phyloP scores from a whole-genome alignment of 2,329 filamentous ascomycete species.

The Penicillium sp. region DNA sequence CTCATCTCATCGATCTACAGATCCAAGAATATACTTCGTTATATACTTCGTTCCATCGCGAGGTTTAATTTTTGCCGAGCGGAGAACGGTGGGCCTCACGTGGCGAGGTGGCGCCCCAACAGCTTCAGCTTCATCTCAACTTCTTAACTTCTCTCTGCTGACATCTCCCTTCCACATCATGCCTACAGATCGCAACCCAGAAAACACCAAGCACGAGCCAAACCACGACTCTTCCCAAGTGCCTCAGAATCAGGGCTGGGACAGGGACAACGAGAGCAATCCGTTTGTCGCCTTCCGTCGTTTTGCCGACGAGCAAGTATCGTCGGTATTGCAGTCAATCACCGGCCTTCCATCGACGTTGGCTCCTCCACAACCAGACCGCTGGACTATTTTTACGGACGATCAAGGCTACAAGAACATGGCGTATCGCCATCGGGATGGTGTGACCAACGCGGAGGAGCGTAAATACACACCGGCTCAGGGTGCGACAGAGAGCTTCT shows the following conservation, averaged over 20 bases:
- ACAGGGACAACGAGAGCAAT: slow-evolving; percentile 46
- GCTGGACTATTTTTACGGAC: slow-evolving; percentile 38
- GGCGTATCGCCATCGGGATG: slow-evolving; percentile 18
- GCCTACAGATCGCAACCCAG: slow-evolving; percentile 24
- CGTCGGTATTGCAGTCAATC: slow-evolving; percentile 53
- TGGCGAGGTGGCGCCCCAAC: slow-evolving; percentile 33
- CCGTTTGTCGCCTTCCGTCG: slow-evolving; percentile 61
- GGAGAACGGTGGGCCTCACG: slow-evolving; percentile 34
- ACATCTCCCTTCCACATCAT: slow-evolving; percentile 24
- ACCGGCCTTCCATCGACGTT: slow-evolving; percentile 46
- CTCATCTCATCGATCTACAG: too few species aligned
- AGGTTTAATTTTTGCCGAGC: too few species aligned
- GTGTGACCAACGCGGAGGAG: slow-evolving; percentile 9
- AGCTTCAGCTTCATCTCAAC: slow-evolving; percentile 24
- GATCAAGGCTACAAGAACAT: slow-evolving; percentile 29
- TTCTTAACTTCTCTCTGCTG: slow-evolving; percentile 9
- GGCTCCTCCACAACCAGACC: slow-evolving; percentile 30
- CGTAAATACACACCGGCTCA: slow-evolving; percentile 9
- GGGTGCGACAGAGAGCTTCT: not conserved
- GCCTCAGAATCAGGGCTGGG: slow-evolving; percentile 22
- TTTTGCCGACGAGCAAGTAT: slow-evolving; percentile 59
- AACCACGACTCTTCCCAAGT: slow-evolving; percentile 10
- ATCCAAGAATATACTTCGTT: too few species aligned
- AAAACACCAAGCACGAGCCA: slow-evolving; percentile 14
- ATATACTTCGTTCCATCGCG: too few species aligned